Evolutionary conservation across 148 eudicot species (phyloP), one percentile per base, ranked within the genome.

Genomic region (Silene conica): DNA sequence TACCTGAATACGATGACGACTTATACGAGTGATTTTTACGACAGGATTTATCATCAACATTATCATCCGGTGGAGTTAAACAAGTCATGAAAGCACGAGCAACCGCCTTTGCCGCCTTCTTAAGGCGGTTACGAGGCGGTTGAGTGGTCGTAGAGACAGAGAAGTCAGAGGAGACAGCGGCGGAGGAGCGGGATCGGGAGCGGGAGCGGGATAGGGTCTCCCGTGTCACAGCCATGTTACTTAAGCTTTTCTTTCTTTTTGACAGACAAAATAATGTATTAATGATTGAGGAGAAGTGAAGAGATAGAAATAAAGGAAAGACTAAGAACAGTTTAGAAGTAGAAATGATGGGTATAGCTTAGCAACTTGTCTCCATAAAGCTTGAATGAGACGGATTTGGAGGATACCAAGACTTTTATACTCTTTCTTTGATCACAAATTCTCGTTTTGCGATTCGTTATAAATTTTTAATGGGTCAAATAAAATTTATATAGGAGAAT

Each of bases 31-130:
- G 73, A 26, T 69, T 79, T 9, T 55, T 19, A 7, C 2, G 22
- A 46, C 28, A 21, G 15, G 59, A 56, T 22, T 3, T 3, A 38
- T n/a, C 8, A 20, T 67, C 70, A 38, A 41, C 26, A 34, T 68
- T 77, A 14, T 45, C 26, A 31, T 88, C 89, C 15, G 94, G 92
- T 8, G 98, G 96, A 62, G 92, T 89, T 60, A 89, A 90, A 73
- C 98, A 93, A 10, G 81, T 74, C 10, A 86, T 69, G 50, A 93
- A 81, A 60, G 77, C 88, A 38, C 87, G 90, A n/a, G 90, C 85
- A 12, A 93, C 76, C 10, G 83, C 77, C 70, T 71, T 86, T 22
- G 83, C 92, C 6, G 88, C 90, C 69, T 43, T 56, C 46, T 75
- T 86, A 75, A 86, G 84, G 1, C 76, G 81, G 71, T 74, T 84